Conservation (phyloP, 2,329 filamentous ascomycete species). For the Pyricularia grisea region DNA sequence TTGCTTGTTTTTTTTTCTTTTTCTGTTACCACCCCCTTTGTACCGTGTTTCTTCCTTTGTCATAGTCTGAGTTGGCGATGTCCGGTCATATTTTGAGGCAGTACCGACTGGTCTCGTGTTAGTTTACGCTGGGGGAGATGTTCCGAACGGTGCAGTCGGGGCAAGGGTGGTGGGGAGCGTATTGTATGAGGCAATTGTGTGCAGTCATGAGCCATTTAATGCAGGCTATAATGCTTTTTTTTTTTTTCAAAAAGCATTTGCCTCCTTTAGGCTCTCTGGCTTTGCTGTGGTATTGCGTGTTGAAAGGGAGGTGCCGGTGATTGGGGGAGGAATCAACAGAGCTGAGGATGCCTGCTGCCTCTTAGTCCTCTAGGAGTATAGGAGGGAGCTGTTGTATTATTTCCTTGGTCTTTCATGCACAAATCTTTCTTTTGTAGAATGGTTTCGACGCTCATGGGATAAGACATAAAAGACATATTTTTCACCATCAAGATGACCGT, state of each 20-base stretch:
- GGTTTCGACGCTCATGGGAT: constrained; percentile 7
- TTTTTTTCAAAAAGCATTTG: background rate
- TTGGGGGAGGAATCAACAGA: background rate
- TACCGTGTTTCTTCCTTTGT: background rate
- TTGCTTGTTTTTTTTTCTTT: constrained; percentile 14
- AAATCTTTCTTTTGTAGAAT: constrained; percentile 12
- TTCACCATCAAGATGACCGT: background rate
- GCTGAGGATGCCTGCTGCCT: background rate
- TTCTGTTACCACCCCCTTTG: background rate
- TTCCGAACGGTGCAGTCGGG: background rate
- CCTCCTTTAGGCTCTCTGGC: background rate
- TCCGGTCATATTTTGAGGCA: background rate
- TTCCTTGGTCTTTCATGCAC: background rate
- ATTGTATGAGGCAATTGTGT: background rate
- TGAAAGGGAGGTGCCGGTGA: background rate
- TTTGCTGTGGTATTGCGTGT: background rate
- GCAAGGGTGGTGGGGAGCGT: background rate
- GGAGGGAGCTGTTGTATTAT: background rate
- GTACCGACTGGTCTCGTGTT: background rate
- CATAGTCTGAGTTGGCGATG: background rate
- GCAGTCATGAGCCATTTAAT: background rate
- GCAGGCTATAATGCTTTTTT: background rate
- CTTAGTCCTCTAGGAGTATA: background rate
- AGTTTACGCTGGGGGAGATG: background rate
- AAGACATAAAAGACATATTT: constrained; percentile 6